Base-by-base conservation (phyloP, 2,329 filamentous ascomycete species). In the Phoma sp. region DNA sequence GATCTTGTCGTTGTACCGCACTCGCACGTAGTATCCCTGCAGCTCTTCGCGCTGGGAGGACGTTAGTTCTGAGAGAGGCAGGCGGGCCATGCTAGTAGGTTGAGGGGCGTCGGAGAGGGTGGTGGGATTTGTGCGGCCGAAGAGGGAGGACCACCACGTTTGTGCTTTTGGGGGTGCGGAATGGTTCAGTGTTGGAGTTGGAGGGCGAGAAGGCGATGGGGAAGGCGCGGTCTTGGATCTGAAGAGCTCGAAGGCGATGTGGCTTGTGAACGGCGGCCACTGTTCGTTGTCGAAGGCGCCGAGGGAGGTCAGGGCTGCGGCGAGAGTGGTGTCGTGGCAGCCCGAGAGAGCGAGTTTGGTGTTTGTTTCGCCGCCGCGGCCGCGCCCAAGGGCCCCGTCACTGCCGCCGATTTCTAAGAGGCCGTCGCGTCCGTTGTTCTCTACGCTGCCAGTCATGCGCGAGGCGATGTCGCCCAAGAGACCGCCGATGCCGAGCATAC, bases 201-300 rank as follows among this genome's bases (percentile, higher is more conserved):
- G 45, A 15, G 45, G 14, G 23, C 34, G 34, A 0, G 43, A 21
- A 42, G 64, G 10, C 30, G 48, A 12, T 2, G 51, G 10, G 30
- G 48, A 12, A 2, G 51, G 25, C 14, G 36, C 20, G 6, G 37
- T 73, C 65, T 33, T 77, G 62, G 84, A 83, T 33, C 84, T 86
- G 80, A 98, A 97, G 57, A 98, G 82, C 76, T 99, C 95, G 48
- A 99, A 81, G 26, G 95, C 93, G 60, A 99, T 83, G 66, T 96
- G 92, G 64, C 90, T 93, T 0, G 93, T 97, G 69, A 93, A 99
- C 0, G 92, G 93, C 1, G 95, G 95, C 95, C 95, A 99, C 29
- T 83, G 82, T 56, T 81, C 76, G 40, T 84, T 84, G 34, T 90
- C 81, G 71, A 91, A 95, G 2, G 90, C 89, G 2, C 93, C 95